phyloP scores from a whole-genome alignment of 176 grass and related monocot species.

The Areca catechu region DNA sequence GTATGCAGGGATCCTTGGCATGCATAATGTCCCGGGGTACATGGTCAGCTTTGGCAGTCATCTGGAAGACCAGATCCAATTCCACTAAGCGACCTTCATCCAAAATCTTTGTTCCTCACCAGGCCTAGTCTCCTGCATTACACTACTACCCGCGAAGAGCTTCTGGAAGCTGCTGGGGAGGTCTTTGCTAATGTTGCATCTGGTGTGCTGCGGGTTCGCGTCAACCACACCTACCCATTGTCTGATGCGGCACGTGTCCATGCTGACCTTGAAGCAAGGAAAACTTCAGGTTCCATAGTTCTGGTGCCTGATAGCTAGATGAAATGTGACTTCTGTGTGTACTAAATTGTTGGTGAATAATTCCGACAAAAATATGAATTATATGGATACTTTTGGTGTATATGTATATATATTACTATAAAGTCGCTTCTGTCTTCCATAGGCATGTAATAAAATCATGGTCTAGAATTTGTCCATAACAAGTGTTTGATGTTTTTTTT shows the following conservation, averaged over 20 bases:
- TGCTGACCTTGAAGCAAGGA: slow-evolving; percentile 41
- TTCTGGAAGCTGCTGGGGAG: slow-evolving; percentile 35
- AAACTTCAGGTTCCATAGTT: slow-evolving; percentile 49
- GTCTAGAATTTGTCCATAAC: too few relatives aligned
- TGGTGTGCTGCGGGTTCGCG: slow-evolving; percentile 20
- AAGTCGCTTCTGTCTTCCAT: too few relatives aligned
- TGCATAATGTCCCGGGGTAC: neutral
- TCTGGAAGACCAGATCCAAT: slow-evolving; percentile 22
- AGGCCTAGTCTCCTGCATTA: slow-evolving; percentile 49
- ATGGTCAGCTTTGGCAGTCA: neutral
- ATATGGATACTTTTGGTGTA: too few relatives aligned
- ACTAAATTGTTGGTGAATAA: too few relatives aligned
- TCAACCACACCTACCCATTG: slow-evolving; percentile 45
- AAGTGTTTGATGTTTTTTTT: too few relatives aligned
- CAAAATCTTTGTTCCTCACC: neutral
- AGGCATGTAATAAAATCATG: too few relatives aligned
- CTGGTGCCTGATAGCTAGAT: slow-evolving; percentile 33
- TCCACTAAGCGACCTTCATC: neutral
- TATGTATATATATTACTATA: too few relatives aligned
- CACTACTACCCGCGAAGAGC: slow-evolving; percentile 33
- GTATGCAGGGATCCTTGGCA: neutral
- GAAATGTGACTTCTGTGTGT: too few relatives aligned
- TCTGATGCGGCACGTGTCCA: slow-evolving; percentile 42
- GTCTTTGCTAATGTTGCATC: slow-evolving; percentile 28
- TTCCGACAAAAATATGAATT: too few relatives aligned